Conservation (phyloP, 2,329 filamentous ascomycete species). For the Kalaharituber pfeilii region DNA sequence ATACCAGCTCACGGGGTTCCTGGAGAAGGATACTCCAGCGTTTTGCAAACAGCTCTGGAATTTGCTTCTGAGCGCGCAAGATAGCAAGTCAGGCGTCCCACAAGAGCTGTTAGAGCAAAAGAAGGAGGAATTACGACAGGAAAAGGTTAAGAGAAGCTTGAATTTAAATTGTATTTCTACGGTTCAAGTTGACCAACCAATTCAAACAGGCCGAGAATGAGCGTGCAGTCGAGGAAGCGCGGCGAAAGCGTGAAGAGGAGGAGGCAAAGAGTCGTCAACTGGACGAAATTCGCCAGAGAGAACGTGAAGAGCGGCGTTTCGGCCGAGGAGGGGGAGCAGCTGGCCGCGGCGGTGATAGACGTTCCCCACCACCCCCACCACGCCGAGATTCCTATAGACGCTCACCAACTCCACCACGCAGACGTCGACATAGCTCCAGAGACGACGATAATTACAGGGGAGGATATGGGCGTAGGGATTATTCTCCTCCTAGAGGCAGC, state of each 20-base stretch:
- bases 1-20: conserved; percentile 84
- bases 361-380: conserved; percentile 35
- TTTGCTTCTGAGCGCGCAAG: conserved; percentile 74
- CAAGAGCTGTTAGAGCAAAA: conserved; percentile 92
- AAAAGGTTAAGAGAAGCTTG: conserved; percentile 50
- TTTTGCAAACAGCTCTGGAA: conserved; percentile 95
- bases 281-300: conserved; percentile 48
- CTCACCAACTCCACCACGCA: neutral
- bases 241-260: conserved; percentile 36
- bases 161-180: no score
- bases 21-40: conserved; percentile 72
- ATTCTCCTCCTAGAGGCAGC: conserved; percentile 25
- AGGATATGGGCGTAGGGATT: conserved; percentile 28
- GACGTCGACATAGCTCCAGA: neutral
- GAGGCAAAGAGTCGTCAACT: conserved; percentile 54
- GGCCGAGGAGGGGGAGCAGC: conserved; percentile 36
- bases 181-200: neutral
- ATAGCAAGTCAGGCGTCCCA: conserved; percentile 74
- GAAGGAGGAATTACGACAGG: conserved; percentile 83
- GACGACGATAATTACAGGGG: conserved; percentile 29
- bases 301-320: conserved; percentile 34
- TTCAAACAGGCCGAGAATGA: conserved; percentile 55
- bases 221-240: conserved; percentile 46
- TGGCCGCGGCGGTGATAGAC: conserved; percentile 26
- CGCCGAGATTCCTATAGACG: conserved; percentile 21